Conservation (phyloP, 1,284 basidiomycete genomes). For the Cystobasidiaceae sp. region DNA sequence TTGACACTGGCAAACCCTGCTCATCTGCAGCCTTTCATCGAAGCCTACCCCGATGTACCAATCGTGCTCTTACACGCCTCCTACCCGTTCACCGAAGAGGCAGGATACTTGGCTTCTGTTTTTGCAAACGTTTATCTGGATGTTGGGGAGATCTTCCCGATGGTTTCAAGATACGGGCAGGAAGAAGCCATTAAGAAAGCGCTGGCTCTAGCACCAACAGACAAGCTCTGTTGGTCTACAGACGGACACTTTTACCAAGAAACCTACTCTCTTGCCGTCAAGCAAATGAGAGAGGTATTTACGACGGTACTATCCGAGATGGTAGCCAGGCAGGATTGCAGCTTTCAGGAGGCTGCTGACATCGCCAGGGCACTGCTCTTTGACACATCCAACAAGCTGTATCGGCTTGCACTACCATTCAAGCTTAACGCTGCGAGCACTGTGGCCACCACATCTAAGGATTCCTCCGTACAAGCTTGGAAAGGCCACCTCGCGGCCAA, state of each 20-base stretch:
- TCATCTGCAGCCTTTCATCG: slow-evolving; percentile 62
- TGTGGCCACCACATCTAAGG: not conserved
- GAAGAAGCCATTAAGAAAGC: slow-evolving; percentile 57
- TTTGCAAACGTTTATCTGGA: slow-evolving; percentile 69
- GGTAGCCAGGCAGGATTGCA: slow-evolving; percentile 52
- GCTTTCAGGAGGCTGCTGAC: slow-evolving; percentile 52
- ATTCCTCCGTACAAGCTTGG: not conserved
- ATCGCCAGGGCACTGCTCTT: slow-evolving; percentile 57
- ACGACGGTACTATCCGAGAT: slow-evolving; percentile 57
- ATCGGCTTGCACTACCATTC: slow-evolving; percentile 52
- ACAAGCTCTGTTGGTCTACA: slow-evolving; percentile 71
- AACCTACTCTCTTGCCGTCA: slow-evolving; percentile 60
- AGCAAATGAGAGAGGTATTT: slow-evolving; percentile 60
- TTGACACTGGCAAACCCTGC: slow-evolving; percentile 59
- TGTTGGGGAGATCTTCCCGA: slow-evolving; percentile 70
- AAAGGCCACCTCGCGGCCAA: slow-evolving; percentile 6
- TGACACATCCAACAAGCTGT: slow-evolving; percentile 57
- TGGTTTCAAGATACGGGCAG: slow-evolving; percentile 61
- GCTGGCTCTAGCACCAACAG: slow-evolving; percentile 64
- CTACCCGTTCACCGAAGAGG: slow-evolving; percentile 68
- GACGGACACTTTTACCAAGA: slow-evolving; percentile 75
- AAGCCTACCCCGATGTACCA: slow-evolving; percentile 56
- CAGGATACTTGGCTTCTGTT: slow-evolving; percentile 61
- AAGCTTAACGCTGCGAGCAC: not conserved
- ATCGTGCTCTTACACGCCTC: slow-evolving; percentile 66